Conservation (phyloP, 345 rosid genomes). For the Rhodamnia argentea region DNA sequence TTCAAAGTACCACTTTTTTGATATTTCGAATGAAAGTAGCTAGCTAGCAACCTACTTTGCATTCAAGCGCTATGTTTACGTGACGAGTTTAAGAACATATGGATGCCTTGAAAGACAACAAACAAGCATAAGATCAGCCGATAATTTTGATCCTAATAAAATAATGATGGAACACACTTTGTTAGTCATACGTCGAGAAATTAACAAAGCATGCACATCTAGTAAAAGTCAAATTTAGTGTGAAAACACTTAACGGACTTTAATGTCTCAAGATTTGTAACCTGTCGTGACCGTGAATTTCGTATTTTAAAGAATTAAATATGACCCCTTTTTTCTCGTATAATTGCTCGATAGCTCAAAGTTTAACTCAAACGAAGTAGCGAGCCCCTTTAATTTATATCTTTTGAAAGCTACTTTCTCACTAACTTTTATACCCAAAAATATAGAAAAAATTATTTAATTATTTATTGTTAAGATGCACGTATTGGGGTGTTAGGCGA, state of each 20-base stretch:
- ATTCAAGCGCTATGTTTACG: neutral
- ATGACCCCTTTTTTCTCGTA: neutral
- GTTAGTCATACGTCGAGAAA: neutral
- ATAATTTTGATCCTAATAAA: neutral
- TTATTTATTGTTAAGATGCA: neutral
- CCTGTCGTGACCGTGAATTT: neutral
- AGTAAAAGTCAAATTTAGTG: neutral
- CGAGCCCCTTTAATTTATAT: neutral
- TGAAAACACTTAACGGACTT: neutral
- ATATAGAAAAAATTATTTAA: neutral
- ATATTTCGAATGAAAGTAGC: neutral
- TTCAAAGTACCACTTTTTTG: neutral
- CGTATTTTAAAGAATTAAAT: neutral
- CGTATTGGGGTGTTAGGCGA: neutral
- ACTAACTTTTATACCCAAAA: neutral
- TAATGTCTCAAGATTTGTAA: neutral
- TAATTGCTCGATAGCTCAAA: neutral
- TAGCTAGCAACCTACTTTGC: neutral
- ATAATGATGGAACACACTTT: neutral
- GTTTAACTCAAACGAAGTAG: neutral
- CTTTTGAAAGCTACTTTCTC: neutral
- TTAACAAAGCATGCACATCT: neutral
- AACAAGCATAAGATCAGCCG: neutral
- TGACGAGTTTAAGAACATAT: neutral
- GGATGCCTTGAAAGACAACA: neutral